Conservation (phyloP, 2,329 filamentous ascomycete genomes). For the Lasiodiplodia citricola region DNA sequence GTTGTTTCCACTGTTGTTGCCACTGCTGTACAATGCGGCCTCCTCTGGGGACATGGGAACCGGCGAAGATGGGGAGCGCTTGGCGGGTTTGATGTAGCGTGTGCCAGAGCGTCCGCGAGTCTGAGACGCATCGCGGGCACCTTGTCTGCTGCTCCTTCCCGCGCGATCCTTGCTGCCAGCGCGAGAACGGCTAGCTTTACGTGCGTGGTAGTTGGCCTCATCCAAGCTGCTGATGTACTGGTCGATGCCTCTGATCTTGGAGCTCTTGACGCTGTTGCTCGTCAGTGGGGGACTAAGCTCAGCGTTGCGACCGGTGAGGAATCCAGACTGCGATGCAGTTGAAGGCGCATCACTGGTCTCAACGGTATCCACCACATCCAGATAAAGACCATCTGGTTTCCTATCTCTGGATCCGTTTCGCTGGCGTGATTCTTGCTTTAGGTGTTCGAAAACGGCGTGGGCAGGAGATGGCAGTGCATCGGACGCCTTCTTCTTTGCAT, state of each 20-base stretch:
- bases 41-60: slow-evolving; percentile 95
- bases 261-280: slow-evolving; percentile 57
- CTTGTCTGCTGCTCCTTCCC: slow-evolving; percentile 14
- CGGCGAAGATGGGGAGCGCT: slow-evolving; percentile 88
- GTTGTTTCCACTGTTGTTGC: slow-evolving; percentile 49
- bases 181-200: slow-evolving; percentile 48
- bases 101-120: slow-evolving; percentile 71
- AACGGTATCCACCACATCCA: slow-evolving; percentile 52
- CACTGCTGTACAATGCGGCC: slow-evolving; percentile 47
- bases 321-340: slow-evolving; percentile 32
- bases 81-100: slow-evolving; percentile 74
- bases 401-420: slow-evolving; percentile 77
- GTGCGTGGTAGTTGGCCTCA: slow-evolving; percentile 68
- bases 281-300: slow-evolving; percentile 54
- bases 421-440: slow-evolving; percentile 65
- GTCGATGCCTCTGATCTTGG: slow-evolving; percentile 71
- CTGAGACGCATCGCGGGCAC: slow-evolving; percentile 55
- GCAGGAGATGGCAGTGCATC: slow-evolving; percentile 71
- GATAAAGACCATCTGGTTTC: slow-evolving; percentile 73
- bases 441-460: slow-evolving; percentile 65
- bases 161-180: slow-evolving; percentile 44
- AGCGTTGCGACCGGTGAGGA: slow-evolving; percentile 50
- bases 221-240: slow-evolving; percentile 88
- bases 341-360: slow-evolving; percentile 39
- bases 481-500: slow-evolving; percentile 41